Evolutionary conservation across 768 basidiomycete species (phyloP), one percentile per base, ranked within the genome.

Genomic region (Lactifluus pinguis): DNA sequence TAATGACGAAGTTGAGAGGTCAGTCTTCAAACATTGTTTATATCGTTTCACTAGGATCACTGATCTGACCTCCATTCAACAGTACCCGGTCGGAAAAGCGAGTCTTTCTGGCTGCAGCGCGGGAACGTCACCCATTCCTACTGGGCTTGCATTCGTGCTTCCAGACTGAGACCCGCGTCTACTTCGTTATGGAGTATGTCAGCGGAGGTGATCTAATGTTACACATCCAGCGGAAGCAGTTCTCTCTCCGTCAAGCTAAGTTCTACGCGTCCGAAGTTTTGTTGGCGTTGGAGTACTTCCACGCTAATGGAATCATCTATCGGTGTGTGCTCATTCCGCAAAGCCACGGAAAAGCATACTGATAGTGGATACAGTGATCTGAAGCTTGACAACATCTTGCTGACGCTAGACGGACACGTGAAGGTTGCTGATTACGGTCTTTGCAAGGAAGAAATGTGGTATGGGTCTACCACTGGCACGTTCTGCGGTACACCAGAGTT

Each of bases 131-230:
- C 76, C 97, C 97, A 0, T 99, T 99, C 84, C 76, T 99, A 45
- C 86, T 99, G 64, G 92, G 89, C 13, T 79, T 99, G 44, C 97
- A 98, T 71, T 98, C 95, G 15, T 98, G 97, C 78, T 99, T 99
- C 85, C 97, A 99, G 76, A 98, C 97, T 4, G 97, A 98, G 74
- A 98, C 97, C 4, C 88, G 97, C 21, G 88, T 99, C 54, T 99
- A 99, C 78, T 98, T 99, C 71, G 97, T 98, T 67, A 98, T 99
- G 97, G 97, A 98, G 76, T 99, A 98, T 74, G 89, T 99, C 64
- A 94, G 92, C 69, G 97, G 97, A 61, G 97, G 97, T 67, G 97
- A 99, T 77, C 81, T 99, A 61, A 98, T 99, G 97, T 79, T 98
- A 66, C 97, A 99, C 74, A 98, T 99, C 68, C 97, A 99, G 72